Evolutionary conservation across 2,329 filamentous ascomycete species (phyloP).

Genomic region (Penicillium sp.): DNA sequence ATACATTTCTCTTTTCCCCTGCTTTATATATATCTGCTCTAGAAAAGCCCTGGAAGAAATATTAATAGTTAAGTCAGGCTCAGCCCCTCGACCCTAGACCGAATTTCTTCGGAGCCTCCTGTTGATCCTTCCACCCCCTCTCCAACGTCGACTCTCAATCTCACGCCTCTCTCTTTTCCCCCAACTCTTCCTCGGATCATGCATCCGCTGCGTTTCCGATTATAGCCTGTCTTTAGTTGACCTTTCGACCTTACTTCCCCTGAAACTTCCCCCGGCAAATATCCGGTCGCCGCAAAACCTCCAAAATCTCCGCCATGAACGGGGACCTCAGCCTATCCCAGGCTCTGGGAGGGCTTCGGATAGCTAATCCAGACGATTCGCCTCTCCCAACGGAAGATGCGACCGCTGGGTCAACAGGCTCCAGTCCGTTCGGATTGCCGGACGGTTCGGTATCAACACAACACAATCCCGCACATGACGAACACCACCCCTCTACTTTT

Average conservation of each 20-base stretch:
- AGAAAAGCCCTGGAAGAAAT: neutral
- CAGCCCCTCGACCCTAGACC: slow-evolving; percentile 23
- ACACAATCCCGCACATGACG: slow-evolving; percentile 20
- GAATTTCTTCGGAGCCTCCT: slow-evolving; percentile 24
- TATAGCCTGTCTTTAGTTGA: slow-evolving; percentile 23
- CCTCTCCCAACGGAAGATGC: slow-evolving; percentile 42
- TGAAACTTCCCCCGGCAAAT: neutral
- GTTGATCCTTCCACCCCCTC: slow-evolving; percentile 21
- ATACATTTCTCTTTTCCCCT: neutral
- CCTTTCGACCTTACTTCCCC: slow-evolving; percentile 7
- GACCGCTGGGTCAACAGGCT: slow-evolving; percentile 25
- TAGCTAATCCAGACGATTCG: slow-evolving; percentile 89
- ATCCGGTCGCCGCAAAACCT: neutral
- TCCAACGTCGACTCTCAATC: slow-evolving; percentile 6
- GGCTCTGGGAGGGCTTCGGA: slow-evolving; percentile 88
- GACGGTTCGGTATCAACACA: slow-evolving; percentile 26
- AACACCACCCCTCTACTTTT: slow-evolving; percentile 18
- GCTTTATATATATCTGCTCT: too few relatives aligned
- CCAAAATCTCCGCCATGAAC: slow-evolving; percentile 63
- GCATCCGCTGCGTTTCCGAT: slow-evolving; percentile 31
- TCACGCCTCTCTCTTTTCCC: neutral
- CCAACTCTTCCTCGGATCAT: slow-evolving; percentile 26
- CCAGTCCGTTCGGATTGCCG: slow-evolving; percentile 21
- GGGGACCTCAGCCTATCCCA: slow-evolving; percentile 89
- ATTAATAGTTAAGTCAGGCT: slow-evolving; percentile 11